A percentile compares a stretch with the other conserved stretches of the same genome.
phyloP scores from a whole-genome alignment of 768 basidiomycete species.

The Suillus ampliporus region DNA sequence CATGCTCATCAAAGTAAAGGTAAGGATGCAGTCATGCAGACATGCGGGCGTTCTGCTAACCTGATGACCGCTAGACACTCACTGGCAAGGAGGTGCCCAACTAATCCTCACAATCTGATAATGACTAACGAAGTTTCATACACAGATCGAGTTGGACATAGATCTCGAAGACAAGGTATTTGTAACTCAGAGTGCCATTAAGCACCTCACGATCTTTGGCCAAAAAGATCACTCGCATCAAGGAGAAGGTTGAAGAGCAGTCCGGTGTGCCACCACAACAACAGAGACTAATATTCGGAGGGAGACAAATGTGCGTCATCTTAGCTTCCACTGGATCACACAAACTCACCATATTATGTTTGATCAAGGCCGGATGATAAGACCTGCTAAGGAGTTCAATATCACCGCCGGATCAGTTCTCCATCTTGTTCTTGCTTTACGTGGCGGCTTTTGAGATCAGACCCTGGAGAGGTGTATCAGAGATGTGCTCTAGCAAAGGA shows the following conservation, averaged over 20 bases:
- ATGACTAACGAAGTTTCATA: slow-evolving; percentile 18
- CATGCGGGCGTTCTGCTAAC: slow-evolving; percentile 5
- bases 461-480: slow-evolving; percentile 7
- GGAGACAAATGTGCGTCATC: slow-evolving; percentile 84
- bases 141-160: slow-evolving; percentile 93
- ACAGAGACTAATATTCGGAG: slow-evolving; percentile 91
- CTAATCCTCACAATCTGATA: slow-evolving; percentile 1
- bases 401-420: slow-evolving; percentile 86
- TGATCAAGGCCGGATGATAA: slow-evolving; percentile 87
- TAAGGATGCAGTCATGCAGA: slow-evolving; percentile 32
- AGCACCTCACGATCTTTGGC: slow-evolving; percentile 10
- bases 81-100: slow-evolving; percentile 91
- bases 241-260: slow-evolving; percentile 98
- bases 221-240: slow-evolving; percentile 85
- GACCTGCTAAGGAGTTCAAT: slow-evolving; percentile 81
- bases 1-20: slow-evolving; percentile 95
- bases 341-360: slow-evolving; percentile 7
- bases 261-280: slow-evolving; percentile 97
- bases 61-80: slow-evolving; percentile 64
- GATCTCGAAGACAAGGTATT: slow-evolving; percentile 84
- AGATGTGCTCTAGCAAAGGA: slow-evolving; percentile 4
- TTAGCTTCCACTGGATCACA: not conserved
- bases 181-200: not conserved
- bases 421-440: slow-evolving; percentile 93
- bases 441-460: slow-evolving; percentile 72